Conservation (phyloP, 2,329 filamentous ascomycete species). For the Fusarium dimerum region DNA sequence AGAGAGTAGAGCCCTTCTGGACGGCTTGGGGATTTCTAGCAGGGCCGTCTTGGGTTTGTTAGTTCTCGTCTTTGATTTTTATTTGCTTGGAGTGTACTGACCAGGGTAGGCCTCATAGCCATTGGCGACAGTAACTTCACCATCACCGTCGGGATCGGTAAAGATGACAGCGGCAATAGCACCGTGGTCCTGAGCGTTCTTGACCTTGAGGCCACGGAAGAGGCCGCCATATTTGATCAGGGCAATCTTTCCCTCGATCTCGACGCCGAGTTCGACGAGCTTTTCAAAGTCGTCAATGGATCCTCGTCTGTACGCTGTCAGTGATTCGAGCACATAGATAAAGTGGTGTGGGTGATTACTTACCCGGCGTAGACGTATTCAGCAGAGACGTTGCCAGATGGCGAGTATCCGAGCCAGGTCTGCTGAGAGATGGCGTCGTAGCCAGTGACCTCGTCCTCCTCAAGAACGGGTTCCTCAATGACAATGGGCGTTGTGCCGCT, state of each 20-base stretch:
- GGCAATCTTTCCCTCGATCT: constrained; percentile 75
- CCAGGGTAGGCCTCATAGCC: constrained; percentile 71
- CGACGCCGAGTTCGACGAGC: constrained; percentile 66
- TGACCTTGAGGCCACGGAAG: constrained; percentile 82
- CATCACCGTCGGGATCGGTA: constrained; percentile 83
- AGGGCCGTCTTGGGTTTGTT: constrained; percentile 51
- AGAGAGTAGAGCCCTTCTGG: constrained; percentile 76
- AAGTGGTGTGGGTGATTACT: background rate
- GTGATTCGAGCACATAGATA: background rate
- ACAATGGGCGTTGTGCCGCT: constrained; percentile 59
- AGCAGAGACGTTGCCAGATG: constrained; percentile 73
- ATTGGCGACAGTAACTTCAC: constrained; percentile 71
- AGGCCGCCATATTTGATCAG: constrained; percentile 74
- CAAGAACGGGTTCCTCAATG: constrained; percentile 71
- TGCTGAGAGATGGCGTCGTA: constrained; percentile 65
- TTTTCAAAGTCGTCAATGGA: constrained; percentile 74
- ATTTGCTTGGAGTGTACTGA: constrained; percentile 4
- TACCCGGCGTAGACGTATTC: constrained; percentile 76
- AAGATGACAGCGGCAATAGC: constrained; percentile 82
- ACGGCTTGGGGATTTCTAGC: constrained; percentile 77
- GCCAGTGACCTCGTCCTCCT: constrained; percentile 74
- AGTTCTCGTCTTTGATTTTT: constrained; percentile 29
- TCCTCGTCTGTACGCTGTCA: constrained; percentile 48
- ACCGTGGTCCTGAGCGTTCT: constrained; percentile 80
- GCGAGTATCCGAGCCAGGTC: constrained; percentile 83